Evolutionary conservation across 441 rosid genomes (phyloP), one percentile per base, ranked within the genome.

Genomic region (Arabidopsis hybrid): DNA sequence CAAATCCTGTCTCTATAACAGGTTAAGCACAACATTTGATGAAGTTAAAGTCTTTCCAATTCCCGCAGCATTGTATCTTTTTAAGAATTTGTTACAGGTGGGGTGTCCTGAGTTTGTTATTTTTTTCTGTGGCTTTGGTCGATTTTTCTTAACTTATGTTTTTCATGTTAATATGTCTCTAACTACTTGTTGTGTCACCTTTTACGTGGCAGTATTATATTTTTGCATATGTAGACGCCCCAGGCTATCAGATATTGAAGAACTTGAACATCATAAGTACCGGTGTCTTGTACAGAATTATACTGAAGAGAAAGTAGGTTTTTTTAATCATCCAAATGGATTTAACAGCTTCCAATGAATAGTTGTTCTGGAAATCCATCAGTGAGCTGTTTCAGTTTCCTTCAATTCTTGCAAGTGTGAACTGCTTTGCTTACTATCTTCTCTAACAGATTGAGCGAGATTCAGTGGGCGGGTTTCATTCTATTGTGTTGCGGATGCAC

Each of bases 81-180:
- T 95, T 72, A 95, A 92, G 86, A 95, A 95, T 86, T 87, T 95
- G 85, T 96, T 95, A 73, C 98, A 95, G 93, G 99, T 91, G 55
- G 14, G 80, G 40, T 77, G 51, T 67, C 38, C 40, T 71, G 12
- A 13, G 55, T 61, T 78, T 21, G 26, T 21, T 21, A 21, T 32
- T 53, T 46, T 53, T 45, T 18, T 61, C 16, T 36, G 45, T 65
- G 79, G 50, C 68, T 79, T 80, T 26, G 47, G 31, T 43, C 7
- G 18, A 67, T 47, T 5, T 78, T 29, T 55, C 8, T 36, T 35
- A 36, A 29, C 42, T 1, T 65, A 13, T 65, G 11, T 34, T 71
- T 55, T 32, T 10, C 4, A 2, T 17, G 38, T 60, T 9, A 17
- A 13, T 60, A 39, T 16, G 69, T 72, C 60, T 72, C 65, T 78